Evolutionary conservation across 257 asterid species (phyloP).

Genomic region (Knoxia roxburghii): DNA sequence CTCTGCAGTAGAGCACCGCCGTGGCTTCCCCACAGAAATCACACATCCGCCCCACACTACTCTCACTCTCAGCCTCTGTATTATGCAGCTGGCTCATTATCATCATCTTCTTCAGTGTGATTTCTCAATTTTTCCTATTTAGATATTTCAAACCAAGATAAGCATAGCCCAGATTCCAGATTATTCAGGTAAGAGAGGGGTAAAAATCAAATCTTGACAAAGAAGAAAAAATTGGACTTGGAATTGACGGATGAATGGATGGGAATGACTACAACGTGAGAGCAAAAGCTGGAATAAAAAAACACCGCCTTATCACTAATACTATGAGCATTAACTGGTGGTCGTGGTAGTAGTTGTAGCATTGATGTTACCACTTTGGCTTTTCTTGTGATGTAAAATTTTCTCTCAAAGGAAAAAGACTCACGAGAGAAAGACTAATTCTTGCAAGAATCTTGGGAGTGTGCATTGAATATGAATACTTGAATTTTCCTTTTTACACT

Average conservation of each 20-base stretch:
- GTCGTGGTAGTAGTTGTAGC: slow-evolving; percentile 6
- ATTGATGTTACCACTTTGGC: not conserved
- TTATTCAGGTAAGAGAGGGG: too few species aligned
- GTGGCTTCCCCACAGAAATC: slow-evolving; percentile 66
- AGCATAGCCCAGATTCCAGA: too few species aligned
- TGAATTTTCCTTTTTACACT: not conserved
- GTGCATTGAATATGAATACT: not conserved
- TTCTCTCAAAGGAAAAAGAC: not conserved
- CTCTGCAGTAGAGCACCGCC: slow-evolving; percentile 79
- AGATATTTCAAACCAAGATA: too few species aligned
- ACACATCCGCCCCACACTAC: slow-evolving; percentile 34
- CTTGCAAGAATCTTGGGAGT: slow-evolving; percentile 1
- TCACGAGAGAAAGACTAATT: not conserved
- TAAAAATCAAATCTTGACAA: too few species aligned
- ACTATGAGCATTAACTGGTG: not conserved
- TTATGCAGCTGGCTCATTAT: not conserved
- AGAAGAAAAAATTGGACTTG: not conserved
- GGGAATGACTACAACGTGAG: not conserved
- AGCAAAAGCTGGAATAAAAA: not conserved
- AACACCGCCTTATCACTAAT: slow-evolving; percentile 1
- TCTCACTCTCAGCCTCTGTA: not conserved
- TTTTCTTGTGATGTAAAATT: not conserved
- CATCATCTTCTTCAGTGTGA: not conserved
- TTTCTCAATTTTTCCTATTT: not conserved
- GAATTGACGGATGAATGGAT: not conserved